Evolutionary conservation across 2,329 filamentous ascomycete species (phyloP).

Genomic region (Venturia pyrina): DNA sequence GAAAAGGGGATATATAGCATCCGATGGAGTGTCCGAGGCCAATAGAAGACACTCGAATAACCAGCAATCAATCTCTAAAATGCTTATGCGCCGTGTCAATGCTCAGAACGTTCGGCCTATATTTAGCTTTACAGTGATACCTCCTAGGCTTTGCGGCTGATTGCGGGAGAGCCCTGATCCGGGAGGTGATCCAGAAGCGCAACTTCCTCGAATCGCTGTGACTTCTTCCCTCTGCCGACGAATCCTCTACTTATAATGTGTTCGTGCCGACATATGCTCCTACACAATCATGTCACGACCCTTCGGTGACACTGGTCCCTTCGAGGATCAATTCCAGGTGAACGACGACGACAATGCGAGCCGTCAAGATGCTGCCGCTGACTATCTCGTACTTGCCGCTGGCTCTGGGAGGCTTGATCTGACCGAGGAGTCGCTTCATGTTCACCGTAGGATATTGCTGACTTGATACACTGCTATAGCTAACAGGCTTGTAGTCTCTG

Average conservation of each 20-base stretch:
- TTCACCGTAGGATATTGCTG: not conserved
- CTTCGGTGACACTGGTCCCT: not conserved
- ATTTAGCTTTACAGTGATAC: not conserved
- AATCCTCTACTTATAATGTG: not conserved
- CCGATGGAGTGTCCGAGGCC: not conserved
- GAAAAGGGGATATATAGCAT: not conserved
- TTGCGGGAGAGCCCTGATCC: not conserved
- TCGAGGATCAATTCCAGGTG: not conserved
- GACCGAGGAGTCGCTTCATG: slow-evolving; percentile 3
- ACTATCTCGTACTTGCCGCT: not conserved
- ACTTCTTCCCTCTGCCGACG: not conserved
- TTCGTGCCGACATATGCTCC: not conserved
- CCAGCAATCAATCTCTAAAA: not conserved
- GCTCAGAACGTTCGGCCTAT: no score
- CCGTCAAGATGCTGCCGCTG: not conserved
- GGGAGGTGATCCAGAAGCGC: not conserved
- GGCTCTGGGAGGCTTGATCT: slow-evolving; percentile 1
- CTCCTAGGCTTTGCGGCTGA: not conserved
- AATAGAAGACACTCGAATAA: not conserved
- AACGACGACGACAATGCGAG: not conserved
- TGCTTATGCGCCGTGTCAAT: not conserved
- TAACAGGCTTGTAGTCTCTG: not conserved
- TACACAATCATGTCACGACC: slow-evolving; percentile 1
- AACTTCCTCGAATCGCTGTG: not conserved
- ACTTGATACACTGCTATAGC: not conserved